Conservation (phyloP, 345 rosid genomes). For the Jatropha curcas region DNA sequence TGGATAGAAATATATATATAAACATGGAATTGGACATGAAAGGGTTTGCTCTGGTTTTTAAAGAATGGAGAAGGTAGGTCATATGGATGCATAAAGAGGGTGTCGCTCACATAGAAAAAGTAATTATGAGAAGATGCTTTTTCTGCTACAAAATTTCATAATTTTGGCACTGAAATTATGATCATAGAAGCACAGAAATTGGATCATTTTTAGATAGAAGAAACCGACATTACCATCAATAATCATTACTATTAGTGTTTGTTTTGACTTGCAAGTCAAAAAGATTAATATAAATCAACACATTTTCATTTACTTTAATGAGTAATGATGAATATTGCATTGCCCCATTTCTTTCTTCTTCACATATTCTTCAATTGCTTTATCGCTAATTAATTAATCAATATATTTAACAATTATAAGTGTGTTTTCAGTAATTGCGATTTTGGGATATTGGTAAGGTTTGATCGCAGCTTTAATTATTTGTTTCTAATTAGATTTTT, state of each 20-base stretch:
- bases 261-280: conserved; percentile 10
- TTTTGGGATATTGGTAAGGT: too few species aligned
- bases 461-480: too few species aligned
- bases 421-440: too few species aligned
- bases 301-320: conserved; percentile 7
- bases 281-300: neutral
- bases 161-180: neutral
- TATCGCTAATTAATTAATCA: too few species aligned
- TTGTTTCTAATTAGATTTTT: too few species aligned
- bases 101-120: conserved; percentile 8
- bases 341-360: too few species aligned
- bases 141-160: conserved; percentile 15
- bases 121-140: conserved; percentile 11
- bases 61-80: conserved; percentile 14
- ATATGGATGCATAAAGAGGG: conserved; percentile 11
- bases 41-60: neutral
- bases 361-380: too few species aligned
- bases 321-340: neutral
- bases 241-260: conserved; percentile 13
- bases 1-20: neutral
- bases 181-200: conserved; percentile 1
- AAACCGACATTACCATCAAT: conserved; percentile 1
- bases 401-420: too few species aligned
- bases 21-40: neutral
- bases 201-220: conserved; percentile 5